Percentiles rank a stretch among this genome's conserved stretches.
These are phyloP conservation scores for Cercospora canescens DNA, from an alignment of 2,329 filamentous ascomycete species.

Conservation along the genomic window DNA sequence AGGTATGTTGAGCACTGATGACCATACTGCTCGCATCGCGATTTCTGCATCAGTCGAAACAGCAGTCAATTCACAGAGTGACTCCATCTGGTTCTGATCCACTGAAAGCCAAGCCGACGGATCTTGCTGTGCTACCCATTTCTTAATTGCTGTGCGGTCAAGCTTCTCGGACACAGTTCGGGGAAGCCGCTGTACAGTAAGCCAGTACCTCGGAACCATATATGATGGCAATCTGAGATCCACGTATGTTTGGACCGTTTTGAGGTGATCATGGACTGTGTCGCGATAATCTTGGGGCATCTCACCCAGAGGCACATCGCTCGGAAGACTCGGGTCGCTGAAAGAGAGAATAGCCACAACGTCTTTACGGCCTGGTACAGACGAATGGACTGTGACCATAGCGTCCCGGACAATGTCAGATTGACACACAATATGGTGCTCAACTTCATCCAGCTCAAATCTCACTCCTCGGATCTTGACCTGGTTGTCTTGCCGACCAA, in stretches of 20 bases:
- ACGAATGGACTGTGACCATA: not conserved
- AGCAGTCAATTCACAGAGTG: not conserved
- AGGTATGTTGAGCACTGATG: not conserved
- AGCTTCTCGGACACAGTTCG: not conserved
- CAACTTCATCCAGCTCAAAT: constrained; percentile 3
- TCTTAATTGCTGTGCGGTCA: not conserved
- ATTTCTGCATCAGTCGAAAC: not conserved
- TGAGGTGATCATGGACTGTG: not conserved
- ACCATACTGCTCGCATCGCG: not conserved
- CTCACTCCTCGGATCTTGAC: constrained; percentile 2
- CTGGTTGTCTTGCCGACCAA: not conserved
- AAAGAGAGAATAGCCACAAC: not conserved
- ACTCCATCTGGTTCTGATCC: not conserved
- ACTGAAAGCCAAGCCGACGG: not conserved
- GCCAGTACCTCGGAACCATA: not conserved
- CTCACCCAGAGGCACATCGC: not conserved
- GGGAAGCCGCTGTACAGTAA: not conserved
- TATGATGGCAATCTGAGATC: not conserved
- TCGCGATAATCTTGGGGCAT: not conserved
- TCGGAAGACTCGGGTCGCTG: not conserved
- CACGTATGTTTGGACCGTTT: not conserved
- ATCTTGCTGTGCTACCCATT: not conserved
- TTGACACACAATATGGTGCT: not conserved
- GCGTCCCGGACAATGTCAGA: not conserved
- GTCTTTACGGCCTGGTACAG: not conserved